These are phyloP conservation scores for Aspergillus conjunctus DNA, from an alignment of 495 filamentous ascomycete species.

Conservation along the genomic window DNA sequence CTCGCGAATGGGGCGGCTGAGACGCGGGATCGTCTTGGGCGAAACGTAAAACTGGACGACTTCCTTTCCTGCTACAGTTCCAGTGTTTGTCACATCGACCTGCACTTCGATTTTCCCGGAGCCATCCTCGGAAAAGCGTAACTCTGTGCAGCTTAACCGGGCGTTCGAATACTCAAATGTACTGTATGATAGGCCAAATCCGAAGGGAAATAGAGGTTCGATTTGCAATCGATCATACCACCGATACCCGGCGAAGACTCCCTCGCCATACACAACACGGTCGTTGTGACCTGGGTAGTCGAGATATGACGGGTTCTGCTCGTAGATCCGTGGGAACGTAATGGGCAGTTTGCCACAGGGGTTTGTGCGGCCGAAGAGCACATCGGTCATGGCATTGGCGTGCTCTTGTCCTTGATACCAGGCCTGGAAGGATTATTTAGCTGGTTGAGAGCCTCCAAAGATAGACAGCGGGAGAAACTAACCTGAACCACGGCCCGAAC, in stretches of 20 bases:
- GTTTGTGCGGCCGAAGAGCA: slow-evolving; percentile 59
- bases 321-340: slow-evolving; percentile 59
- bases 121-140: background rate
- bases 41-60: slow-evolving; percentile 4
- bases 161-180: slow-evolving; percentile 51
- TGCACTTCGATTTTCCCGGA: background rate
- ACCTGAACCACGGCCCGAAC: slow-evolving; percentile 29
- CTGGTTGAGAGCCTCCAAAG: background rate
- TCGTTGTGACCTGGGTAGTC: slow-evolving; percentile 58
- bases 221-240: slow-evolving; percentile 66
- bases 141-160: background rate
- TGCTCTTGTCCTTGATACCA: slow-evolving; percentile 64
- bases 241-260: slow-evolving; percentile 71
- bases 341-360: slow-evolving; percentile 52
- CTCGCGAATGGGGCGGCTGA: background rate
- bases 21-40: background rate
- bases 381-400: slow-evolving; percentile 52
- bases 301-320: slow-evolving; percentile 65
- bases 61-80: background rate
- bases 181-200: slow-evolving; percentile 74
- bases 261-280: slow-evolving; percentile 42
- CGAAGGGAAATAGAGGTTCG: slow-evolving; percentile 68
- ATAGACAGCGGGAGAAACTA: background rate
- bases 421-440: slow-evolving; percentile 46
- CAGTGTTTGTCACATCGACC: slow-evolving; percentile 4